Evolutionary conservation across 192 early-diverging fungal species (phyloP).

Genomic region (Chytriomyces sp.): DNA sequence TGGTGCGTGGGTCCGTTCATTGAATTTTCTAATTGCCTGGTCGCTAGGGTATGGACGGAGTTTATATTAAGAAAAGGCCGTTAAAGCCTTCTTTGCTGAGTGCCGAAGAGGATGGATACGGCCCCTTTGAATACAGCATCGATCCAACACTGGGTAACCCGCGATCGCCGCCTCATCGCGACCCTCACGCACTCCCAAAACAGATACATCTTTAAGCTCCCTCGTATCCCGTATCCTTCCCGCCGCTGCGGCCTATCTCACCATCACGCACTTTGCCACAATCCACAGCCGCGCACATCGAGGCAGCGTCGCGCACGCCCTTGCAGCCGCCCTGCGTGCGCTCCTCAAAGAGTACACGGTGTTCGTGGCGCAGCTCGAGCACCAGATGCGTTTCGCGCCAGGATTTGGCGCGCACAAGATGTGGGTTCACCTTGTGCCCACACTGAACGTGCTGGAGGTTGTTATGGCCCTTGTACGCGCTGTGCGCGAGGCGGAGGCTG

Average conservation of each 20-base stretch:
- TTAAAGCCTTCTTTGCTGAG: neutral
- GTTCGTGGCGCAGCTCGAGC: slow-evolving; percentile 87
- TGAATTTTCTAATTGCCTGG: neutral
- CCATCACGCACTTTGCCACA: slow-evolving; percentile 76
- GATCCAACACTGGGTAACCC: slow-evolving; percentile 4
- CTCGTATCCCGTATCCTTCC: slow-evolving; percentile 80
- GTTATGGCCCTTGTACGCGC: slow-evolving; percentile 55
- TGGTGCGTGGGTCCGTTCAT: slow-evolving; percentile 49
- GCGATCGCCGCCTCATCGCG: too few species aligned
- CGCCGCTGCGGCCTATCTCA: slow-evolving; percentile 72
- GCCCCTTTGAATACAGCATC: neutral
- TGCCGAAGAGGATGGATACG: neutral
- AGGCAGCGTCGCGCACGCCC: slow-evolving; percentile 87
- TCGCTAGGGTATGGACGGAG: slow-evolving; percentile 79
- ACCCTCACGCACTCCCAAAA: neutral
- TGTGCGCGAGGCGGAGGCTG: slow-evolving; percentile 43
- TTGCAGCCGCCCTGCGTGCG: slow-evolving; percentile 76
- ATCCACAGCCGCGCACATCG: slow-evolving; percentile 74
- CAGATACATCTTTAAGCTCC: slow-evolving; percentile 56
- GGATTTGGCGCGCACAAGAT: slow-evolving; percentile 88
- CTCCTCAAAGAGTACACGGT: slow-evolving; percentile 83
- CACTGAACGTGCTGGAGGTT: slow-evolving; percentile 57
- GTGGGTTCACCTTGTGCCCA: slow-evolving; percentile 87
- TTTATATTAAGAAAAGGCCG: slow-evolving; percentile 41
- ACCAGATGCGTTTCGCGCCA: slow-evolving; percentile 68